Evolutionary conservation across 257 asterid genomes (phyloP).

Genomic region (Capsicum pubescens): DNA sequence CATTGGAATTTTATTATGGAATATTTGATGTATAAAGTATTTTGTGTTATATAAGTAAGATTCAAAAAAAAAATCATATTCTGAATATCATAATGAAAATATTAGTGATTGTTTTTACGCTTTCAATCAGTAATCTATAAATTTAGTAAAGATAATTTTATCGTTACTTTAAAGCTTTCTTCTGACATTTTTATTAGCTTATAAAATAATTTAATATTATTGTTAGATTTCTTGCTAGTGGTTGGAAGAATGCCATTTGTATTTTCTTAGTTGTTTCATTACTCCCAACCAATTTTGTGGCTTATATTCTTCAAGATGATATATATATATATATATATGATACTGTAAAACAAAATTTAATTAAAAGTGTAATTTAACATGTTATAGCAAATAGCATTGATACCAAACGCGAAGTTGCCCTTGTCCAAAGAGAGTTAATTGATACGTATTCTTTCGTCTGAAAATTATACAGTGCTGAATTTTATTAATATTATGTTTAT

Average conservation of each 20-base stretch:
- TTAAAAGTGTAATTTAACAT: neutral
- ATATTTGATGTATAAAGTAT: neutral
- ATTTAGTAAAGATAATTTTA: neutral
- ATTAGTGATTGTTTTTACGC: rapidly evolving
- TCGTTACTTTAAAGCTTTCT: neutral
- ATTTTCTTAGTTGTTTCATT: neutral
- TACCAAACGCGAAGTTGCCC: neutral
- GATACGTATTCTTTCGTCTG: too few relatives aligned
- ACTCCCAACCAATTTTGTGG: neutral
- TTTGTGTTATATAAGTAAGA: neutral
- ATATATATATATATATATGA: neutral
- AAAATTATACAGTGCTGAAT: too few relatives aligned
- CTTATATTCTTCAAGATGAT: neutral
- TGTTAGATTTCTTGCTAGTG: constrained; percentile 5
- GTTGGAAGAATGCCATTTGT: constrained; percentile 3
- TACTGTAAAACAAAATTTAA: neutral
- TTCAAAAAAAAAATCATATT: too few relatives aligned
- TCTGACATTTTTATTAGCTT: neutral
- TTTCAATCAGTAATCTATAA: neutral
- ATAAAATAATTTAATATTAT: neutral
- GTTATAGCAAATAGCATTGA: neutral
- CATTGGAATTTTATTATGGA: neutral
- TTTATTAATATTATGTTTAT: too few relatives aligned
- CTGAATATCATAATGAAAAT: neutral
- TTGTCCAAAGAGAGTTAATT: too few relatives aligned